Conservation (phyloP, 2,329 filamentous ascomycete species). For the Pseudogymnoascus sp. region DNA sequence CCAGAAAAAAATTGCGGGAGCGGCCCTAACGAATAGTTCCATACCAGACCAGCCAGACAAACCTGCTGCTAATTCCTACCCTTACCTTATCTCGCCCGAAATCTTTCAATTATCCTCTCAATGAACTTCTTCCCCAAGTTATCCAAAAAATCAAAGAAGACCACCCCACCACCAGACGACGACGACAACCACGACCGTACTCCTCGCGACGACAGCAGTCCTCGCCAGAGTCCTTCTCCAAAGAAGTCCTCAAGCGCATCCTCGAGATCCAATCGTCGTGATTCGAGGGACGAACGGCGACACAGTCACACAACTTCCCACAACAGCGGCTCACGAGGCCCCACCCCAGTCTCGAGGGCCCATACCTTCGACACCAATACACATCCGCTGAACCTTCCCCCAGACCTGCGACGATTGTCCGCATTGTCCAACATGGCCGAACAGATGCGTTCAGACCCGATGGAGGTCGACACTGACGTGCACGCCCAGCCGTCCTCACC, state of each 20-base stretch:
- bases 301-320: conserved; percentile 21
- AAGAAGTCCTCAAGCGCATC: conserved; percentile 21
- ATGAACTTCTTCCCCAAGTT: conserved; percentile 31
- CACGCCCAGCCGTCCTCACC: conserved; percentile 45
- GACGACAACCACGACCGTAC: conserved; percentile 9
- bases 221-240: conserved; percentile 21
- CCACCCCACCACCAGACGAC: conserved; percentile 22
- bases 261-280: conserved; percentile 19
- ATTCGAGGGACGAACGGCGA: conserved; percentile 12
- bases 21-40: conserved; percentile 8
- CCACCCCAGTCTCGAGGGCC: conserved; percentile 17
- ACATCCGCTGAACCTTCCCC: conserved; percentile 83
- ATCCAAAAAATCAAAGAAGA: conserved; percentile 28
- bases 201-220: neutral
- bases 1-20: conserved; percentile 9
- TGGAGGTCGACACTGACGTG: conserved; percentile 68
- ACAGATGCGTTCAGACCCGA: conserved; percentile 43
- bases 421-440: conserved; percentile 53
- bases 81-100: conserved; percentile 7
- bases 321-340: conserved; percentile 24
- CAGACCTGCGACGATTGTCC: conserved; percentile 71
- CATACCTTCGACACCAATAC: conserved; percentile 56
- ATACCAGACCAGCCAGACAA: conserved; percentile 7
- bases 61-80: conserved; percentile 3
- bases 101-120: conserved; percentile 12